These are phyloP conservation scores for Talaromyces adpressus DNA, from an alignment of 495 filamentous ascomycete species.

Conservation along the genomic window DNA sequence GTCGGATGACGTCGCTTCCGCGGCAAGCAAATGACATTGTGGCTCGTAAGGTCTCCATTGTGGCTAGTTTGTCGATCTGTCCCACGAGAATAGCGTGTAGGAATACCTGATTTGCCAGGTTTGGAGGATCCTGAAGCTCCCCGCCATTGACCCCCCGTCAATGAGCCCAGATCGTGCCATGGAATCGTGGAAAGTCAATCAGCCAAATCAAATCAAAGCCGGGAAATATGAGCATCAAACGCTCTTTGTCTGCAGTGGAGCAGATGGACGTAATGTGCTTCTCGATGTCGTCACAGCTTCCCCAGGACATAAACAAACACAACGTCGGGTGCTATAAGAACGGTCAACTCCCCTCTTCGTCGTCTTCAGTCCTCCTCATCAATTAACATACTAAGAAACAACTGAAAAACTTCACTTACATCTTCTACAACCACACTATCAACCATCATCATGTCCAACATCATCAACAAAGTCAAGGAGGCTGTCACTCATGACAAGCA, in stretches of 20 bases:
- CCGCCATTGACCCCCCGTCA: not conserved
- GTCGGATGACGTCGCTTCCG: not conserved
- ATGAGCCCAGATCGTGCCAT: not conserved
- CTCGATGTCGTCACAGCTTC: slow-evolving; percentile 1
- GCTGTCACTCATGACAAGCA: slow-evolving; percentile 42
- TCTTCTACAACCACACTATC: not conserved
- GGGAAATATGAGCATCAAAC: not conserved
- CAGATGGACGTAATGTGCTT: not conserved
- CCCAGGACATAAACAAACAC: not conserved
- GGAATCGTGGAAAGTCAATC: not conserved
- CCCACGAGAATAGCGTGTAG: not conserved
- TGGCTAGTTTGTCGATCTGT: not conserved
- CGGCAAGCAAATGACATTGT: not conserved
- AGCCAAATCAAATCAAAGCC: not conserved
- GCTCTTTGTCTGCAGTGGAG: not conserved
- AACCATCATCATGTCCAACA: slow-evolving; percentile 51
- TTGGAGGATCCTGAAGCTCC: not conserved
- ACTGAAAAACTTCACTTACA: not conserved
- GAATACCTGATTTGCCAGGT: not conserved
- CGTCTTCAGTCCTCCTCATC: not conserved
- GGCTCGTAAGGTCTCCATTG: not conserved
- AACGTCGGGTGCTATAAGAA: not conserved
- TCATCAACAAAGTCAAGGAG: slow-evolving; percentile 71
- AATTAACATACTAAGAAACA: not conserved
- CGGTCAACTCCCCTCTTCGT: not conserved